Evolutionary conservation across 345 rosid species (phyloP).

Genomic region (Lumnitzera racemosa): DNA sequence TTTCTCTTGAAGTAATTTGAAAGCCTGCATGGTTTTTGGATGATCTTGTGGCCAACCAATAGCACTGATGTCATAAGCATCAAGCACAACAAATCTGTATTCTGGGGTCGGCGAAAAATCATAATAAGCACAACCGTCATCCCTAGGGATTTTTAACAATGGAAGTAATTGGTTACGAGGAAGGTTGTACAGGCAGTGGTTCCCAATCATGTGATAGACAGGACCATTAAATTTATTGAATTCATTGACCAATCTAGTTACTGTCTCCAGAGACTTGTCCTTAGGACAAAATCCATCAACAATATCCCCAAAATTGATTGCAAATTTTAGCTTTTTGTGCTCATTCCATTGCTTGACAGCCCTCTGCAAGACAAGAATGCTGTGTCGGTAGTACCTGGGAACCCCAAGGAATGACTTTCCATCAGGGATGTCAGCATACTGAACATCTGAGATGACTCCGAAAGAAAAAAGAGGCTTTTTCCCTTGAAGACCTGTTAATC

Average conservation of each 20-base stretch:
- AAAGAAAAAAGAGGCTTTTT: slow-evolving; percentile 71
- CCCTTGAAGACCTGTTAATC: slow-evolving; percentile 20
- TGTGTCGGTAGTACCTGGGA: slow-evolving; percentile 76
- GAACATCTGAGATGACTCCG: slow-evolving; percentile 86
- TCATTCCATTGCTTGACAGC: slow-evolving; percentile 72
- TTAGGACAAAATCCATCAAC: slow-evolving; percentile 76
- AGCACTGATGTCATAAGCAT: slow-evolving; percentile 85
- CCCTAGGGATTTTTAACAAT: slow-evolving; percentile 48
- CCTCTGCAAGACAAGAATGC: slow-evolving; percentile 60
- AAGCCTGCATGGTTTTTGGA: slow-evolving; percentile 61
- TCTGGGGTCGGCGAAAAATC: slow-evolving; percentile 72
- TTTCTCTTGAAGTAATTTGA: slow-evolving; percentile 50
- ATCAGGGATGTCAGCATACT: slow-evolving; percentile 86
- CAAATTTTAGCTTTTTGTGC: slow-evolving; percentile 52
- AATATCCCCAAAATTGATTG: slow-evolving; percentile 78
- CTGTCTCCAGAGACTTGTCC: slow-evolving; percentile 50
- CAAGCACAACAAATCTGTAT: slow-evolving; percentile 65
- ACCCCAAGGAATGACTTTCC: slow-evolving; percentile 76
- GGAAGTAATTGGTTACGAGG: slow-evolving; percentile 70
- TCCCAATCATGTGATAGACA: slow-evolving; percentile 81
- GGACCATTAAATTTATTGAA: slow-evolving; percentile 64
- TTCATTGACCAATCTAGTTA: slow-evolving; percentile 43
- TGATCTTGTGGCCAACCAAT: slow-evolving; percentile 76
- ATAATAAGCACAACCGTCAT: slow-evolving; percentile 56
- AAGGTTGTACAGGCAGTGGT: slow-evolving; percentile 96